phyloP scores from a whole-genome alignment of 805 yeast species.

The Yamadazyma insecticola region DNA sequence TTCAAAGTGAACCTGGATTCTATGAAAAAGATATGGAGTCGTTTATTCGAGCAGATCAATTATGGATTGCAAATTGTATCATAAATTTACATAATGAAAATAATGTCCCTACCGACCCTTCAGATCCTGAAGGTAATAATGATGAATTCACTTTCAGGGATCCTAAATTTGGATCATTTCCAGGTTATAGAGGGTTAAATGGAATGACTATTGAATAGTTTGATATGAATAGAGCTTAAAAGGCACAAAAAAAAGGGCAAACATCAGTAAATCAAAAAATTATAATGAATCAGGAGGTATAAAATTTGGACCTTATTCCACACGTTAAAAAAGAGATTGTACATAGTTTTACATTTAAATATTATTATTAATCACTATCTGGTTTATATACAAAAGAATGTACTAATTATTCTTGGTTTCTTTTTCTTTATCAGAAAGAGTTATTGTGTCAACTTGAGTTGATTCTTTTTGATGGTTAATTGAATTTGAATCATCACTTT shows the following conservation, averaged over 20 bases:
- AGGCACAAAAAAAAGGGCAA: too few relatives aligned
- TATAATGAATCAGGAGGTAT: too few relatives aligned
- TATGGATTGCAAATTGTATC: slow-evolving; percentile 7
- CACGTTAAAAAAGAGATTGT: too few relatives aligned
- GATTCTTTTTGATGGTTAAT: slow-evolving; percentile 2
- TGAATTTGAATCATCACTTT: slow-evolving; percentile 1
- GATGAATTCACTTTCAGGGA: slow-evolving; percentile 5
- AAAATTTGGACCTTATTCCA: too few relatives aligned
- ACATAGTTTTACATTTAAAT: too few relatives aligned
- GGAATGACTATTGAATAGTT: slow-evolving; percentile 6
- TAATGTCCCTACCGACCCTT: slow-evolving; percentile 6
- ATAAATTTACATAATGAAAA: slow-evolving; percentile 7
- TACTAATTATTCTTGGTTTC: too few relatives aligned
- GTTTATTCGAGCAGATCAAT: slow-evolving; percentile 5
- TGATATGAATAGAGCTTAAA: background rate
- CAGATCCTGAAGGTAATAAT: slow-evolving; percentile 1
- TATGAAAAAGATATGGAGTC: slow-evolving; percentile 4
- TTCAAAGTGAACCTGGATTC: too few relatives aligned
- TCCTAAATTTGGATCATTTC: slow-evolving; percentile 1
- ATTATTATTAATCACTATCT: too few relatives aligned
- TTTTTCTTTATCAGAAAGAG: too few relatives aligned
- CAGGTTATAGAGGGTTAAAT: slow-evolving; percentile 1
- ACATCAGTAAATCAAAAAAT: too few relatives aligned
- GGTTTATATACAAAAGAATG: too few relatives aligned
- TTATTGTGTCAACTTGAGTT: slow-evolving; percentile 4